Percentiles rank a stretch among this genome's conserved stretches.
Evolutionary conservation across 1,284 basidiomycete species (phyloP).

Genomic region (Abortiporus biennis): DNA sequence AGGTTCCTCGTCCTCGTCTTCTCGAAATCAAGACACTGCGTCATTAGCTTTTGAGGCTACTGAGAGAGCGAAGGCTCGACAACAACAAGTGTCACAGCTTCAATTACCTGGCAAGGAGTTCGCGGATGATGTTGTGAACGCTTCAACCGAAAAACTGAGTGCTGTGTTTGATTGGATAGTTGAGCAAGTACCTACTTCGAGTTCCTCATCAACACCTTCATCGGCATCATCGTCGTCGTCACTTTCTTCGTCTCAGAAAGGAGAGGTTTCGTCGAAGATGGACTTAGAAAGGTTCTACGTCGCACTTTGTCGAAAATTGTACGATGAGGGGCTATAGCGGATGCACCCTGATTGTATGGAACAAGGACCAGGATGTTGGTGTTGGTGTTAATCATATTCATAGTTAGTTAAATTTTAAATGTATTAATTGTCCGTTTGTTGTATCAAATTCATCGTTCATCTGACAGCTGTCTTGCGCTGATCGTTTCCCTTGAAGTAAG

Average conservation of each 20-base stretch:
- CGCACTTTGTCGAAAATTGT: slow-evolving; percentile 69
- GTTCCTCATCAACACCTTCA: slow-evolving; percentile 8
- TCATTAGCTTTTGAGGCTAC: too few relatives aligned
- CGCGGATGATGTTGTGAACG: slow-evolving; percentile 54
- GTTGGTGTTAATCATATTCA: too few relatives aligned
- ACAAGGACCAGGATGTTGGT: too few relatives aligned
- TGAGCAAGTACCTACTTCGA: slow-evolving; percentile 52
- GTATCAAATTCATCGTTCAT: too few relatives aligned
- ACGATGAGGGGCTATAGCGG: slow-evolving; percentile 75
- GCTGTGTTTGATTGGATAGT: slow-evolving; percentile 72
- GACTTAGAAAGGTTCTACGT: slow-evolving; percentile 76
- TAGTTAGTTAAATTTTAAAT: too few relatives aligned
- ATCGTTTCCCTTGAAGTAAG: too few relatives aligned
- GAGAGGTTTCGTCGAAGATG: slow-evolving; percentile 50
- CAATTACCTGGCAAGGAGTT: slow-evolving; percentile 28
- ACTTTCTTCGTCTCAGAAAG: slow-evolving; percentile 14
- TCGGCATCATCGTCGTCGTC: slow-evolving; percentile 5
- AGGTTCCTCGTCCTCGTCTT: background rate
- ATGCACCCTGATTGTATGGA: too few relatives aligned
- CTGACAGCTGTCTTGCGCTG: too few relatives aligned
- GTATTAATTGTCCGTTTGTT: too few relatives aligned
- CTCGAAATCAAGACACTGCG: background rate
- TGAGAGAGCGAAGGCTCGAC: slow-evolving; percentile 9
- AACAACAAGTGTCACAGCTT: too few relatives aligned
- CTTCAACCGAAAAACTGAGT: slow-evolving; percentile 65